These are phyloP conservation scores for Didymella pinodella DNA, from an alignment of 2,329 filamentous ascomycete species.

Conservation along the genomic window DNA sequence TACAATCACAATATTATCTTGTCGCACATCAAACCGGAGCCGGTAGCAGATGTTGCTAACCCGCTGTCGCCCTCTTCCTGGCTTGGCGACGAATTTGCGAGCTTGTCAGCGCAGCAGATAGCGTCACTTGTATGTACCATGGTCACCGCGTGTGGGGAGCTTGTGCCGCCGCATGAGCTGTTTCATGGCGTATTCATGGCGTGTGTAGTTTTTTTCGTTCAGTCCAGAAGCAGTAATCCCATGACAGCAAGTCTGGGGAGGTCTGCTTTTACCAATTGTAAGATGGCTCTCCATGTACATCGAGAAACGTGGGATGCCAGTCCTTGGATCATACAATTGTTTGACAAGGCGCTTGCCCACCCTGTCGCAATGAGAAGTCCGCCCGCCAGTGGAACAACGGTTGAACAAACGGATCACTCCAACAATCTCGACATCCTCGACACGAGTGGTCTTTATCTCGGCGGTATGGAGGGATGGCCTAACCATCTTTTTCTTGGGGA, in stretches of 20 bases:
- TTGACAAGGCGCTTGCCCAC: constrained; percentile 12
- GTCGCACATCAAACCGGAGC: constrained; percentile 11
- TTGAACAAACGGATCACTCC: neutral
- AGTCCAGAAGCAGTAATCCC: constrained; percentile 3
- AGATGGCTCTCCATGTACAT: constrained; percentile 14
- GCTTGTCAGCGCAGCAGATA: constrained; percentile 14
- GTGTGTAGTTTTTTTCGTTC: constrained; percentile 17
- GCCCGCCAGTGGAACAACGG: neutral
- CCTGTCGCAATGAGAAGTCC: neutral
- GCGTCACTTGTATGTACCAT: constrained; percentile 14
- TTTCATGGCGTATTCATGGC: constrained; percentile 15
- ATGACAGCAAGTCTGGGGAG: constrained; percentile 13
- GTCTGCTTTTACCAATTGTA: constrained; percentile 14
- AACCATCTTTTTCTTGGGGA: constrained; percentile 13
- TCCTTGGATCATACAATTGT: constrained; percentile 11
- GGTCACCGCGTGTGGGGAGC: constrained; percentile 12
- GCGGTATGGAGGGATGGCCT: constrained; percentile 14
- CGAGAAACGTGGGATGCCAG: constrained; percentile 17
- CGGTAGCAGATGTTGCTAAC: neutral
- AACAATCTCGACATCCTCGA: constrained; percentile 3
- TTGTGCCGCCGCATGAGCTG: constrained; percentile 15
- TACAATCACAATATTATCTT: constrained; percentile 15
- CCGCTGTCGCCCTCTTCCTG: constrained; percentile 10
- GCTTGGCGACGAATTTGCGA: constrained; percentile 12
- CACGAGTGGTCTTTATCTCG: constrained; percentile 2